phyloP scores from a whole-genome alignment of 345 rosid genomes.

The Trapa bicornis region DNA sequence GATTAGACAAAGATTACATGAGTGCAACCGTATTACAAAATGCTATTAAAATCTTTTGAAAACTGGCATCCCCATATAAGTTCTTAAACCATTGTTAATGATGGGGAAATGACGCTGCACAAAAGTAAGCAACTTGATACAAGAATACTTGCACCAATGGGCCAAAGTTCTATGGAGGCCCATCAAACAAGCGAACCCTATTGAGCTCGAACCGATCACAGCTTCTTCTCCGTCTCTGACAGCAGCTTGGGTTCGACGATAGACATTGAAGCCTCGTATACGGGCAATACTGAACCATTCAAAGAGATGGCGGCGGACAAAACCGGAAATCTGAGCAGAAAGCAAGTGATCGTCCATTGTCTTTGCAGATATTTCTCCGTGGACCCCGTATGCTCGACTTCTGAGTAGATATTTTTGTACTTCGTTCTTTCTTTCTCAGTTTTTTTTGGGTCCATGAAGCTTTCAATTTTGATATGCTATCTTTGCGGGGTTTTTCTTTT shows the following conservation, averaged over 20 bases:
- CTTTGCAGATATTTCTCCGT: conserved; percentile 47
- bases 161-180: not conserved
- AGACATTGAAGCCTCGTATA: not conserved
- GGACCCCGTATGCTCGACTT: conserved; percentile 32
- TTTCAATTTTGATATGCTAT: not conserved
- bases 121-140: too few relatives aligned
- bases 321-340: conserved; percentile 10
- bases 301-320: conserved; percentile 5
- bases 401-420: not conserved
- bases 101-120: too few relatives aligned
- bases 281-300: not conserved
- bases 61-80: not conserved
- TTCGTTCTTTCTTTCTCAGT: not conserved
- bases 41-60: too few relatives aligned
- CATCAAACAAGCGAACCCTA: not conserved
- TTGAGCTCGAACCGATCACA: not conserved
- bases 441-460: not conserved
- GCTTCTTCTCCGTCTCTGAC: not conserved
- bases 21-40: too few relatives aligned
- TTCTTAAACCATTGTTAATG: not conserved
- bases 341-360: conserved; percentile 34
- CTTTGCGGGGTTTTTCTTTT: not conserved
- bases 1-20: not conserved
- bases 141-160: too few relatives aligned
- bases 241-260: not conserved